A percentile compares a stretch with the other conserved stretches of the same genome.
phyloP scores from a whole-genome alignment of 2,329 filamentous ascomycete species.

The Colletotrichum kahawae region DNA sequence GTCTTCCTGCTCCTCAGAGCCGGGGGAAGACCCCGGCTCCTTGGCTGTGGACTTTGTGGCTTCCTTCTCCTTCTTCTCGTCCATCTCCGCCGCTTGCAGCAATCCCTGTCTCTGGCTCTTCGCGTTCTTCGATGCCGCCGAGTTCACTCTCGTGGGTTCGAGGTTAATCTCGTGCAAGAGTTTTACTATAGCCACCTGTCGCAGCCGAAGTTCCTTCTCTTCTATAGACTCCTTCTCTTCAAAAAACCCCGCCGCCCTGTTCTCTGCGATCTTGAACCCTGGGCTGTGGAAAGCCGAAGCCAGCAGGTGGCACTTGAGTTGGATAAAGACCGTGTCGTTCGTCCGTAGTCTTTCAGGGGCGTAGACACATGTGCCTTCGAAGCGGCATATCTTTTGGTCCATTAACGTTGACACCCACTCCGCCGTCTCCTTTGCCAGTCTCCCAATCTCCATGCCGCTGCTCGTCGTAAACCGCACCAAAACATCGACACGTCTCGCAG shows the following conservation, averaged over 20 bases:
- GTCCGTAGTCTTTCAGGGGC: slow-evolving; percentile 84
- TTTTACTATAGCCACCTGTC: slow-evolving; percentile 87
- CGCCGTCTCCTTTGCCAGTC: slow-evolving; percentile 84
- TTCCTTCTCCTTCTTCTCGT: slow-evolving; percentile 75
- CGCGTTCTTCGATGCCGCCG: slow-evolving; percentile 74
- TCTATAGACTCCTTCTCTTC: slow-evolving; percentile 86
- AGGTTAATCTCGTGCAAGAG: slow-evolving; percentile 90
- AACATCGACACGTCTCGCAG: slow-evolving; percentile 76
- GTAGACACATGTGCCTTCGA: slow-evolving; percentile 88
- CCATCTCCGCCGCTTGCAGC: slow-evolving; percentile 85
- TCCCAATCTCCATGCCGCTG: slow-evolving; percentile 81
- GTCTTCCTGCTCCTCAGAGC: slow-evolving; percentile 78
- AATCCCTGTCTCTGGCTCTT: slow-evolving; percentile 84
- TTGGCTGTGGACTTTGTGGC: slow-evolving; percentile 37
- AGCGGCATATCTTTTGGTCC: slow-evolving; percentile 86
- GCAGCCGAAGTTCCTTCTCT: slow-evolving; percentile 81
- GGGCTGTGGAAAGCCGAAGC: slow-evolving; percentile 73
- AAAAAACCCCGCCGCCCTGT: slow-evolving; percentile 76
- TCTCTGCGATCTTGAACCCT: slow-evolving; percentile 67
- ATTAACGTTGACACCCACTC: slow-evolving; percentile 92
- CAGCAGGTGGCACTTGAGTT: slow-evolving; percentile 80
- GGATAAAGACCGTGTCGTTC: slow-evolving; percentile 93
- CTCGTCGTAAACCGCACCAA: slow-evolving; percentile 89
- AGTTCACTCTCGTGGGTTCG: slow-evolving; percentile 75
- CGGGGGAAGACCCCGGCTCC: slow-evolving; percentile 53